Conservation (phyloP, 2,329 filamentous ascomycete species). For the Penicillium sp. region DNA sequence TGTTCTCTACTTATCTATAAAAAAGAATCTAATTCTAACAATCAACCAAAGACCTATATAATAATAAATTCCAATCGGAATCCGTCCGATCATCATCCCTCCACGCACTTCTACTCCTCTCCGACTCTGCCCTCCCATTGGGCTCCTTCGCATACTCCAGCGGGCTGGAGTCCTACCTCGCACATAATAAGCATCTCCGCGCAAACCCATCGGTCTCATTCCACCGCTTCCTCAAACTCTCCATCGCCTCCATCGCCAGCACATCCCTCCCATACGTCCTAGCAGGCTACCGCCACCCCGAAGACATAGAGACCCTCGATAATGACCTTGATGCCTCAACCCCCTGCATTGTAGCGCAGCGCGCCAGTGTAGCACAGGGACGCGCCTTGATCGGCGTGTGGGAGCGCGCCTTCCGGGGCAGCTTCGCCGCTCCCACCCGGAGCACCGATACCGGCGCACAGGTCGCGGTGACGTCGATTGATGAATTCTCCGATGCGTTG, state of each 20-base stretch:
- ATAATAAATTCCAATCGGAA: constrained; percentile 10
- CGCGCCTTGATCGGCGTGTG: constrained; percentile 61
- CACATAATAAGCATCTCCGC: constrained; percentile 52
- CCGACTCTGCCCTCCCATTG: constrained; percentile 64
- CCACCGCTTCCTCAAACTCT: constrained; percentile 58
- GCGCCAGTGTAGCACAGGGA: constrained; percentile 63
- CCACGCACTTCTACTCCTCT: constrained; percentile 61
- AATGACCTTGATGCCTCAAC: constrained; percentile 66
- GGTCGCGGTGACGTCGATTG: constrained; percentile 32
- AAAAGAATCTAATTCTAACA: constrained; percentile 4
- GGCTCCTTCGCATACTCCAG: constrained; percentile 67
- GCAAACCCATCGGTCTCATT: constrained; percentile 46
- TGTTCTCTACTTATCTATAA: background rate
- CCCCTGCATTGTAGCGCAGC: constrained; percentile 61
- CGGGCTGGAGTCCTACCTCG: constrained; percentile 65
- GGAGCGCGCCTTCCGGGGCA: constrained; percentile 54
- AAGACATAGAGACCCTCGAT: constrained; percentile 55
- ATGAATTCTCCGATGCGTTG: constrained; percentile 40
- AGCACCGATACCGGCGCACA: constrained; percentile 13
- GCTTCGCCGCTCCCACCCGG: constrained; percentile 25
- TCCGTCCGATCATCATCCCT: constrained; percentile 27
- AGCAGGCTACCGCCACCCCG: constrained; percentile 53
- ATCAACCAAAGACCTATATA: constrained; percentile 1
- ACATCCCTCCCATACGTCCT: constrained; percentile 63
- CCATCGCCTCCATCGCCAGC: constrained; percentile 58